Percentiles rank a stretch among this genome's conserved stretches.
phyloP scores from a whole-genome alignment of 2,329 filamentous ascomycete genomes.

The Nigrograna mackinnonii region DNA sequence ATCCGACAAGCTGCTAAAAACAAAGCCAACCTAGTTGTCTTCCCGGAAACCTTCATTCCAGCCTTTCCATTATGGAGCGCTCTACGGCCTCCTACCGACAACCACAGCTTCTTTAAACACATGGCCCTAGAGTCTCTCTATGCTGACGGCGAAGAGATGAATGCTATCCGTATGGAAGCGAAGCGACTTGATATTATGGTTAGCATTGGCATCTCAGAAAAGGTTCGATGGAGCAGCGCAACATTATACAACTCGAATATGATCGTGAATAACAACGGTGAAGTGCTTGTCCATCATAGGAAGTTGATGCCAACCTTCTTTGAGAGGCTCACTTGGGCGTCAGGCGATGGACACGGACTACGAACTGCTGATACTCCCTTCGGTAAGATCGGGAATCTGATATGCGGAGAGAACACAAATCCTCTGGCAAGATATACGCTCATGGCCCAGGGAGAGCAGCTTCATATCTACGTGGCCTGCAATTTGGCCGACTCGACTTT shows the following conservation, averaged over 20 bases:
- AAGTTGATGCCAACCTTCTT: conserved; percentile 62
- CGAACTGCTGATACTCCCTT: conserved; percentile 49
- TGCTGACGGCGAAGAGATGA: neutral
- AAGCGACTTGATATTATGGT: neutral
- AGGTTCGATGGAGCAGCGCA: conserved; percentile 19
- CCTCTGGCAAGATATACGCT: conserved; percentile 56
- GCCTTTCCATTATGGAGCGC: conserved; percentile 58
- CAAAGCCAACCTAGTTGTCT: conserved; percentile 47
- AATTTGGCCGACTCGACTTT: conserved; percentile 55
- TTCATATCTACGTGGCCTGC: conserved; percentile 61
- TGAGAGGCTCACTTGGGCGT: conserved; percentile 59
- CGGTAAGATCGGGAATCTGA: conserved; percentile 54
- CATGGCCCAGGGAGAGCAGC: conserved; percentile 59
- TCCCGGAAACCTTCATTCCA: conserved; percentile 47
- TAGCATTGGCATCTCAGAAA: neutral
- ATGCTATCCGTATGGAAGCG: neutral
- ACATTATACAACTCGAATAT: conserved; percentile 48
- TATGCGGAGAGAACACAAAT: conserved; percentile 64
- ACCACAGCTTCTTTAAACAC: conserved; percentile 38
- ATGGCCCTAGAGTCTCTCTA: conserved; percentile 1
- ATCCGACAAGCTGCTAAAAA: conserved; percentile 38
- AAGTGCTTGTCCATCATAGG: conserved; percentile 53
- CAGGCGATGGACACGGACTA: conserved; percentile 57
- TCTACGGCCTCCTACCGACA: conserved; percentile 51
- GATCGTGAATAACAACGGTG: conserved; percentile 41